phyloP scores from a whole-genome alignment of 2,329 filamentous ascomycete species.

The Diaporthe vaccinii region DNA sequence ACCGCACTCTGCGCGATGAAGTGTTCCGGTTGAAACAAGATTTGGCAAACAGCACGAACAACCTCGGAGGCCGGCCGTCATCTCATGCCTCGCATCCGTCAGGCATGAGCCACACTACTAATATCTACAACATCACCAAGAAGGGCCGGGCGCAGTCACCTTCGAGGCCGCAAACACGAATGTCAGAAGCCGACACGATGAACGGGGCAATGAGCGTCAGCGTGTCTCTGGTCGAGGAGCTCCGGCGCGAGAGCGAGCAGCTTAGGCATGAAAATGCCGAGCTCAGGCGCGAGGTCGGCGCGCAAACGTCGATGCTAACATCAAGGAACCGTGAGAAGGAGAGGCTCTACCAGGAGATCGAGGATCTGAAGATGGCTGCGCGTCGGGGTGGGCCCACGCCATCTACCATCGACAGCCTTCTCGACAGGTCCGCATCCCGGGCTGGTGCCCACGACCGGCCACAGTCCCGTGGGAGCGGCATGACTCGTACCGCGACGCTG shows the following conservation, averaged over 20 bases:
- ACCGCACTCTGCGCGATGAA: conserved; percentile 86
- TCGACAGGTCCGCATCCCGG: conserved; percentile 94
- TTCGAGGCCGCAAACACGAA: conserved; percentile 63
- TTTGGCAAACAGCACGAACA: conserved; percentile 51
- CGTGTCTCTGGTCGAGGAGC: conserved; percentile 81
- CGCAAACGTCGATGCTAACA: conserved; percentile 97
- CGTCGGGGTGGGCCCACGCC: conserved; percentile 75
- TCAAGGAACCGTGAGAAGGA: conserved; percentile 97
- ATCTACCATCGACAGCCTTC: conserved; percentile 86
- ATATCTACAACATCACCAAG: conserved; percentile 75
- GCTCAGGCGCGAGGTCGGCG: conserved; percentile 89
- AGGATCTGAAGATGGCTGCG: conserved; percentile 91
- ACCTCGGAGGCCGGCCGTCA: conserved; percentile 42
- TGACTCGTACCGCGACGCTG: conserved; percentile 71
- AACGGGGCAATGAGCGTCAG: conserved; percentile 63
- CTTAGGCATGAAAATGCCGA: conserved; percentile 94
- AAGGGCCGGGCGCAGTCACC: conserved; percentile 62
- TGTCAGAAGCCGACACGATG: conserved; percentile 65
- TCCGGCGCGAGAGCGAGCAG: conserved; percentile 77
- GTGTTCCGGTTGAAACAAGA: conserved; percentile 79
- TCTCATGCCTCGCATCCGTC: conserved; percentile 38
- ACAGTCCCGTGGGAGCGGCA: conserved; percentile 79
- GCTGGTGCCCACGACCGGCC: conserved; percentile 78
- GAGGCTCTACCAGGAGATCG: conserved; percentile 94
- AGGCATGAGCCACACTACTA: conserved; percentile 70